Evolutionary conservation across 331 rosid species (phyloP).

Genomic region (Dryas integrifolia): DNA sequence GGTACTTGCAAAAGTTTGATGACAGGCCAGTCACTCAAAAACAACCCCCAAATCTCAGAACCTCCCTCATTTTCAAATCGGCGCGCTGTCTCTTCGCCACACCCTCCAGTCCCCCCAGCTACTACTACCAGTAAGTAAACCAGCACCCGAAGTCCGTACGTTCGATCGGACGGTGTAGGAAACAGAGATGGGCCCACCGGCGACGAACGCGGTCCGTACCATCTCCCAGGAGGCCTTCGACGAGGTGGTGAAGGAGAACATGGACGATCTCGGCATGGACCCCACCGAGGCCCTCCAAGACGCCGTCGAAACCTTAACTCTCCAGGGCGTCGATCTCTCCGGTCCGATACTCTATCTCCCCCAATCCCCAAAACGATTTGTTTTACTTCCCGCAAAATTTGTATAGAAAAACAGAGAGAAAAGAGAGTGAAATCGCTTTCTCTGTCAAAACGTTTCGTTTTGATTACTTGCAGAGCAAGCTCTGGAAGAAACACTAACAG

Average conservation of each 20-base stretch:
- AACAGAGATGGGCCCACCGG: conserved; percentile 54
- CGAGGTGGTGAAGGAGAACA: conserved; percentile 78
- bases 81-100: neutral
- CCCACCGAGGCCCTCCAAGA: conserved; percentile 80
- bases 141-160: neutral
- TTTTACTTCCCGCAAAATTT: conserved; percentile 10
- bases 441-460: neutral
- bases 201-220: conserved; percentile 51
- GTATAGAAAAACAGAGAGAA: neutral
- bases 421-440: conserved; percentile 13
- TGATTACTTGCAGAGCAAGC: too few relatives aligned
- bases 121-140: neutral
- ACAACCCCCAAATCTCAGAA: conserved; percentile 5
- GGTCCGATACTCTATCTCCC: conserved; percentile 36
- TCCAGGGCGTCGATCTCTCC: conserved; percentile 94
- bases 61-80: conserved; percentile 14
- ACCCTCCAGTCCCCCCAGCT: neutral
- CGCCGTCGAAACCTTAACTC: conserved; percentile 73
- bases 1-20: conserved; percentile 2
- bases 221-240: conserved; percentile 91
- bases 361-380: neutral
- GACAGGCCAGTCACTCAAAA: neutral
- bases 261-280: conserved; percentile 88
- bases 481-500: neutral
- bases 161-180: conserved; percentile 13